Evolutionary conservation across 2,329 filamentous ascomycete species (phyloP), one percentile per base, ranked within the genome.

Genomic region (Penicillium glabrum): DNA sequence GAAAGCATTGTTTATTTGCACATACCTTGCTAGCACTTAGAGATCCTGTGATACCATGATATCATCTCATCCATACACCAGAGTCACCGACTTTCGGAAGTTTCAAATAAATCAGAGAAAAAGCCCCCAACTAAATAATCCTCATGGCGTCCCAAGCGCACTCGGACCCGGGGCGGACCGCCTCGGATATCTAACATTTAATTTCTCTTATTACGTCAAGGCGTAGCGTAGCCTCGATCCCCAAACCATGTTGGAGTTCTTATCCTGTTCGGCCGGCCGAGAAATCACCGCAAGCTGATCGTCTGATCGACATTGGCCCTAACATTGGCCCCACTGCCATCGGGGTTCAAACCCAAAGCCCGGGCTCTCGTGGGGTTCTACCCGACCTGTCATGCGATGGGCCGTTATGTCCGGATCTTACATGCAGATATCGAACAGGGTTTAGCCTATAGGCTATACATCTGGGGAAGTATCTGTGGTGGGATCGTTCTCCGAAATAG

Each of bases 241-340:
- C 41, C 41, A 24, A 14, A 44, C 19, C 41, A 44, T 14, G 5
- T 26, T 26, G 24, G 48, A 51, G 35, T 45, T 7, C n/a, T 10
- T 6, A 41, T 23, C 41, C 29, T 29, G 44, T 53, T 61, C 56
- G 61, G 59, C 61, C 61, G 55, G 54, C 64, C 64, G 64, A 67
- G 62, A 62, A 60, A 60, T 61, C 43, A 26, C 64, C 64, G 64
- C 49, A 44, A 24, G 24, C 9, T 43, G 44, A 44, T 59, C 55
- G 52, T 50, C 56, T 51, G 56, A 57, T 59, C 55, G 27, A 33
- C n/a, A 23, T 35, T 48, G n/a, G 14, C 13, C 13, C 19, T 6
- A 31, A 27, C 8, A 10, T 27, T 27, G 27, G 27, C 27, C 10
- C 27, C 46, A 21, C 21, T 19, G 14, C 16, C 26, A 29, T 46